Conservation (phyloP, 1,284 basidiomycete species). For the Meira nashicola region DNA sequence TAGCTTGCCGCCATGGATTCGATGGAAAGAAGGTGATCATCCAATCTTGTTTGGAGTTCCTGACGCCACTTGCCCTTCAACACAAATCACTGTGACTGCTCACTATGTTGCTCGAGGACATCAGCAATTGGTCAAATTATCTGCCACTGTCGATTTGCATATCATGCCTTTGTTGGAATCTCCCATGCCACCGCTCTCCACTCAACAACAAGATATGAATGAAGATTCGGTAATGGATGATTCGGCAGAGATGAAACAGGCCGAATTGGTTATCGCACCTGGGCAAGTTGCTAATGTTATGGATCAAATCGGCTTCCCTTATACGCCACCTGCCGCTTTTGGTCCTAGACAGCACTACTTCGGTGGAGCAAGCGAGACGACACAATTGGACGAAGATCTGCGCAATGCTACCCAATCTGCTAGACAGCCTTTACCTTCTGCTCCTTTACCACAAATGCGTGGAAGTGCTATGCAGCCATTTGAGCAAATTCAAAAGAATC, state of each 20-base stretch:
- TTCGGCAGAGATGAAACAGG: conserved; percentile 11
- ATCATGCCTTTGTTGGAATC: conserved; percentile 2
- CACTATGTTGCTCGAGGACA: background rate
- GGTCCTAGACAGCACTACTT: conserved; percentile 28
- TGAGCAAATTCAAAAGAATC: conserved; percentile 12
- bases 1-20: conserved; percentile 74
- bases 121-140: background rate
- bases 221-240: conserved; percentile 13
- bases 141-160: conserved; percentile 5
- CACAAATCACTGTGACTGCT: conserved; percentile 24
- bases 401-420: conserved; percentile 20
- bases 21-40: conserved; percentile 69
- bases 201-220: conserved; percentile 7
- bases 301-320: conserved; percentile 41
- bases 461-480: conserved; percentile 7
- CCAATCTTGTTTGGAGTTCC: conserved; percentile 39
- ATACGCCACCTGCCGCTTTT: conserved; percentile 40
- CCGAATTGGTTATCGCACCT: conserved; percentile 40
- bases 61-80: conserved; percentile 40
- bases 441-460: conserved; percentile 20
- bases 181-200: background rate
- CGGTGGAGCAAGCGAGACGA: background rate
- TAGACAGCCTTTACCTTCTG: conserved; percentile 11
- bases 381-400: conserved; percentile 24
- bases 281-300: conserved; percentile 38